phyloP scores from a whole-genome alignment of 495 filamentous ascomycete species.

The Chaetomium cochliodes region DNA sequence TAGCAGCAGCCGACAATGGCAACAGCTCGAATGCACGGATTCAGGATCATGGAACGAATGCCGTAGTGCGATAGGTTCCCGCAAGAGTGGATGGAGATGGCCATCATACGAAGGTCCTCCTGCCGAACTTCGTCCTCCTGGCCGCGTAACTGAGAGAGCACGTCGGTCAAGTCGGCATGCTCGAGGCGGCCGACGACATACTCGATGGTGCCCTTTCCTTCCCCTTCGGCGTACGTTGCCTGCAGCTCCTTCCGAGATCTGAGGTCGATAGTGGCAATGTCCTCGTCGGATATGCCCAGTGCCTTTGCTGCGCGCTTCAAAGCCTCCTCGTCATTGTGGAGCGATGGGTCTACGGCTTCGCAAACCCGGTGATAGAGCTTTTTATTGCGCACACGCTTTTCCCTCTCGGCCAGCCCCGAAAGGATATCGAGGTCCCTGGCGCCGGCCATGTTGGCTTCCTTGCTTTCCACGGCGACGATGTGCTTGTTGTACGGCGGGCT shows the following conservation, averaged over 20 bases:
- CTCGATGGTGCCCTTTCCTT: constrained; percentile 65
- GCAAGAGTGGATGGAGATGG: constrained; percentile 94
- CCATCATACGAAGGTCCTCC: constrained; percentile 62
- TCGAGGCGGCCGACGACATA: constrained; percentile 62
- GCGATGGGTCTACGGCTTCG: constrained; percentile 41
- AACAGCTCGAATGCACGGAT: constrained; percentile 78
- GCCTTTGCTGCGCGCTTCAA: constrained; percentile 41
- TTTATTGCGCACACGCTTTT: constrained; percentile 70
- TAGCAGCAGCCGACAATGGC: constrained; percentile 98
- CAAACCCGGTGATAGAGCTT: constrained; percentile 60
- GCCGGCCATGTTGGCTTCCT: constrained; percentile 76
- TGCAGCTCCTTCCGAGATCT: constrained; percentile 47
- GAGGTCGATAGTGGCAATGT: constrained; percentile 44
- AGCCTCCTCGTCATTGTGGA: constrained; percentile 41
- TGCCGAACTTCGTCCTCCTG: constrained; percentile 33
- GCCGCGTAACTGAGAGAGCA: constrained; percentile 47
- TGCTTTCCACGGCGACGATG: constrained; percentile 89
- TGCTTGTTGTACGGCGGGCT: constrained; percentile 79
- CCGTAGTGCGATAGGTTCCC: constrained; percentile 96
- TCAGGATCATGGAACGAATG: constrained; percentile 77
- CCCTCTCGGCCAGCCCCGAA: constrained; percentile 66
- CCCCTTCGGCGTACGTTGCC: constrained; percentile 46
- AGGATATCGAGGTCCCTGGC: constrained; percentile 78
- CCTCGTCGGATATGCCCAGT: constrained; percentile 36
- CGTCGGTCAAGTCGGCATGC: constrained; percentile 58